phyloP scores from a whole-genome alignment of 2,329 filamentous ascomycete species.

The Stromatinia cepivora region DNA sequence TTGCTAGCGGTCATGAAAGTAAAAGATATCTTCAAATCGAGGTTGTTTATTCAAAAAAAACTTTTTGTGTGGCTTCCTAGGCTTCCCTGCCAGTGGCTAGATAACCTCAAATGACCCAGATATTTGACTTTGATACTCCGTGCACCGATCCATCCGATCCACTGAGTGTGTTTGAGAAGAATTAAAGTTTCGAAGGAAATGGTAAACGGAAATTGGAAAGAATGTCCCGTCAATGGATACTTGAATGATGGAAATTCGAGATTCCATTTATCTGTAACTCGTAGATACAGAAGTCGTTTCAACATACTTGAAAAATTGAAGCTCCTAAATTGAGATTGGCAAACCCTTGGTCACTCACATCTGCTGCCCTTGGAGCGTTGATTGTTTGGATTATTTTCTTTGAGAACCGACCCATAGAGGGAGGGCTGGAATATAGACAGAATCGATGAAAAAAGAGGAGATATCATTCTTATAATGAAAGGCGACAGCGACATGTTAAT shows the following conservation, averaged over 20 bases:
- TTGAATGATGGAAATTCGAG: not conserved
- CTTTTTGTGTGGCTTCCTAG: not conserved
- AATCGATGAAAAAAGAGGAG: too few relatives aligned
- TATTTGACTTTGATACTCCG: not conserved
- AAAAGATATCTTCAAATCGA: not conserved
- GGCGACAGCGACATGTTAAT: not conserved
- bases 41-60: not conserved
- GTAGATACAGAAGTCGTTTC: not conserved
- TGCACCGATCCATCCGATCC: not conserved
- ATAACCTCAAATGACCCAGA: not conserved
- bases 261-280: slow-evolving; percentile 1
- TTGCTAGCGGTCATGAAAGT: not conserved
- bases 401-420: not conserved
- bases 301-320: not conserved
- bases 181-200: not conserved
- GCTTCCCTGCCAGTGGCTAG: not conserved
- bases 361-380: not conserved
- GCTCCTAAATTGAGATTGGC: not conserved
- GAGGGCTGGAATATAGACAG: not conserved
- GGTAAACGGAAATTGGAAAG: not conserved
- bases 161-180: slow-evolving; percentile 6
- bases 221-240: too few relatives aligned
- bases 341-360: not conserved
- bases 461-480: not conserved
- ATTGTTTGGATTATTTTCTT: not conserved